Percentiles rank a stretch among this genome's conserved stretches.
These are phyloP conservation scores for Flaveria linearis DNA, from an alignment of 129 eudicot genomes.

Conservation along the genomic window DNA sequence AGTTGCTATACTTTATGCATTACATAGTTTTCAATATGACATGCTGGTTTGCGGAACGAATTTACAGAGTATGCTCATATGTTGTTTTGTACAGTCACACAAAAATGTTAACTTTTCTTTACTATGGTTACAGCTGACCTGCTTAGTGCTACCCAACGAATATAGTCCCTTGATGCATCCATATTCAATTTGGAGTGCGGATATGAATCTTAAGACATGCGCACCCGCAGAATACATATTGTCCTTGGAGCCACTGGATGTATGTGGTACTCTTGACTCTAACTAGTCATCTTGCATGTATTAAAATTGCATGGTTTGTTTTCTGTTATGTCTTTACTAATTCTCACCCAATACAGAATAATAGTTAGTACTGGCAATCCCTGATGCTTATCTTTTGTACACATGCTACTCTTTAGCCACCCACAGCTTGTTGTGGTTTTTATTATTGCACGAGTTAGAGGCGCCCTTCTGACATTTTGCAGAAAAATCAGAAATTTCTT, in stretches of 20 bases:
- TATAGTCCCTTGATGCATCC: slow-evolving; percentile 57
- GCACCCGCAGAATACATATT: slow-evolving; percentile 76
- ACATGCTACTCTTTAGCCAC: slow-evolving; percentile 16
- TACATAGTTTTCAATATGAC: slow-evolving; percentile 8
- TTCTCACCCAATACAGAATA: neutral
- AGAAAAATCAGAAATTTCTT: neutral
- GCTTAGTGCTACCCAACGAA: slow-evolving; percentile 73
- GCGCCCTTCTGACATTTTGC: neutral
- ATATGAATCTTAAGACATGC: slow-evolving; percentile 51
- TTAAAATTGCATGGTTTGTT: slow-evolving; percentile 12
- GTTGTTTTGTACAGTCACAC: neutral
- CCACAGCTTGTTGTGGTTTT: slow-evolving; percentile 4
- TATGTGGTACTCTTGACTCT: slow-evolving; percentile 41
- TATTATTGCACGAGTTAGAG: neutral
- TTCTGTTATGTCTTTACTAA: slow-evolving; percentile 16
- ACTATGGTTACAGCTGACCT: slow-evolving; percentile 68
- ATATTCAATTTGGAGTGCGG: slow-evolving; percentile 85
- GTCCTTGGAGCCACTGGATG: slow-evolving; percentile 78
- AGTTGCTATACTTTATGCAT: slow-evolving; percentile 10
- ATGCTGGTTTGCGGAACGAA: slow-evolving; percentile 9
- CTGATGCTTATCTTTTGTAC: slow-evolving; percentile 12
- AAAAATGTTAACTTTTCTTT: neutral
- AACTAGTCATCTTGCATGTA: slow-evolving; percentile 15
- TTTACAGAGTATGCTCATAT: slow-evolving; percentile 2
- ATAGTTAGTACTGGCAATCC: neutral